A percentile compares a stretch with the other conserved stretches of the same genome.
Evolutionary conservation across 2,329 filamentous ascomycete genomes (phyloP).

Genomic region (Xylaria hypoxylon): DNA sequence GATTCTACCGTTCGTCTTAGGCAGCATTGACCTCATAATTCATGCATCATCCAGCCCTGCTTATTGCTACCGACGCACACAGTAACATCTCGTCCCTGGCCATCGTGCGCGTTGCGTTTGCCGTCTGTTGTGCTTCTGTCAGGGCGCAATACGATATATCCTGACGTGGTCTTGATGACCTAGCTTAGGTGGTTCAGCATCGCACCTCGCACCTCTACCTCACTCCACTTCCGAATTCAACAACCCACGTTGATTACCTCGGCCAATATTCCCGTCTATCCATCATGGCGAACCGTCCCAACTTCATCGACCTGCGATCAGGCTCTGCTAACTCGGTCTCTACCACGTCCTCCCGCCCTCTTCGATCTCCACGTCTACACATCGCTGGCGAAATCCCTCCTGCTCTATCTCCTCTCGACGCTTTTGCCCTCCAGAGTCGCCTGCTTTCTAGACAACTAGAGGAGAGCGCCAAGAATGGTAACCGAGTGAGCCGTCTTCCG

Average conservation of each 20-base stretch:
- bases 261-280: not conserved
- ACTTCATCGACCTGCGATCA: slow-evolving; percentile 69
- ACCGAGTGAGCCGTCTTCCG: slow-evolving; percentile 85
- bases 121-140: slow-evolving; percentile 11
- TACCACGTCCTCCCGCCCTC: slow-evolving; percentile 62
- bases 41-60: slow-evolving; percentile 40
- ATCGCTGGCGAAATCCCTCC: slow-evolving; percentile 86
- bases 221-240: not conserved
- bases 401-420: slow-evolving; percentile 92
- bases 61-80: slow-evolving; percentile 19
- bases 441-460: slow-evolving; percentile 88
- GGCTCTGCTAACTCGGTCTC: slow-evolving; percentile 64
- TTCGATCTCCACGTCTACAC: slow-evolving; percentile 79
- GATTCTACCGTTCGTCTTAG: slow-evolving; percentile 33
- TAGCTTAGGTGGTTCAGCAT: slow-evolving; percentile 15
- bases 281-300: slow-evolving; percentile 68
- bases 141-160: slow-evolving; percentile 18
- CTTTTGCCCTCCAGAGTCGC: slow-evolving; percentile 91
- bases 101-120: slow-evolving; percentile 15
- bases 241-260: slow-evolving; percentile 19
- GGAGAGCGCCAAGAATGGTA: slow-evolving; percentile 77
- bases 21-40: slow-evolving; percentile 44
- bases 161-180: slow-evolving; percentile 34
- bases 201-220: slow-evolving; percentile 18
- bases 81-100: not conserved